phyloP scores from a whole-genome alignment of 495 filamentous ascomycete genomes.

The Pyronema domesticum region DNA sequence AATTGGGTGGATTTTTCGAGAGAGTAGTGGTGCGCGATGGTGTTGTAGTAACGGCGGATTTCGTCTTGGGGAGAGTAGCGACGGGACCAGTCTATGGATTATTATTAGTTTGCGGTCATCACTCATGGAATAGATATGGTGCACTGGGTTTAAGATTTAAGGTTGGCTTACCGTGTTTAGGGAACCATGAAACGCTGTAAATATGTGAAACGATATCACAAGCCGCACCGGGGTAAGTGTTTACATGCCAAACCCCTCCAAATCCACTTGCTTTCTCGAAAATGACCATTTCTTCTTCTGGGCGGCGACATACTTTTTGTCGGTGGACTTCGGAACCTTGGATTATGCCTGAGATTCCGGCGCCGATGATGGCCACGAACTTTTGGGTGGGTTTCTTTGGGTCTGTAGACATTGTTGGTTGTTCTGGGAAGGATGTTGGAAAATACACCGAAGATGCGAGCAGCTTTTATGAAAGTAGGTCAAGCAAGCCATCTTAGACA shows the following conservation, averaged over 20 bases:
- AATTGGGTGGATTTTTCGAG: slow-evolving; percentile 1
- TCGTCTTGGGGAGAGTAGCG: slow-evolving; percentile 4
- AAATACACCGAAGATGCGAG: too few relatives aligned
- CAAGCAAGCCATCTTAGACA: too few relatives aligned
- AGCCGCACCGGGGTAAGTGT: slow-evolving; percentile 10
- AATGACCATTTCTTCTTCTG: slow-evolving; percentile 2
- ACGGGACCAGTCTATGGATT: slow-evolving; percentile 2
- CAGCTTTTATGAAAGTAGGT: too few relatives aligned
- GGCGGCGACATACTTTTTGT: background rate
- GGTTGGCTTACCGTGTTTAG: background rate
- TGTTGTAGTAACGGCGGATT: slow-evolving; percentile 4
- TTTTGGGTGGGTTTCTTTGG: slow-evolving; percentile 30
- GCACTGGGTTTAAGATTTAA: background rate
- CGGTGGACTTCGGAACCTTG: slow-evolving; percentile 1
- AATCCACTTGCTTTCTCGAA: slow-evolving; percentile 1
- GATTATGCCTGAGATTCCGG: slow-evolving; percentile 67
- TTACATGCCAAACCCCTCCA: slow-evolving; percentile 2
- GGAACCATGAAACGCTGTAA: slow-evolving; percentile 23
- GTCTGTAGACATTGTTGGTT: slow-evolving; percentile 33
- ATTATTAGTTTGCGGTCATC: background rate
- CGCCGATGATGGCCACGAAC: slow-evolving; percentile 63
- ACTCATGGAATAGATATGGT: background rate
- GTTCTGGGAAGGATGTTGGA: background rate
- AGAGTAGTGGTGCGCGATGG: background rate
- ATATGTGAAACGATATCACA: slow-evolving; percentile 22